Evolutionary conservation across 345 rosid species (phyloP).

Genomic region (Corchorus olitorius): DNA sequence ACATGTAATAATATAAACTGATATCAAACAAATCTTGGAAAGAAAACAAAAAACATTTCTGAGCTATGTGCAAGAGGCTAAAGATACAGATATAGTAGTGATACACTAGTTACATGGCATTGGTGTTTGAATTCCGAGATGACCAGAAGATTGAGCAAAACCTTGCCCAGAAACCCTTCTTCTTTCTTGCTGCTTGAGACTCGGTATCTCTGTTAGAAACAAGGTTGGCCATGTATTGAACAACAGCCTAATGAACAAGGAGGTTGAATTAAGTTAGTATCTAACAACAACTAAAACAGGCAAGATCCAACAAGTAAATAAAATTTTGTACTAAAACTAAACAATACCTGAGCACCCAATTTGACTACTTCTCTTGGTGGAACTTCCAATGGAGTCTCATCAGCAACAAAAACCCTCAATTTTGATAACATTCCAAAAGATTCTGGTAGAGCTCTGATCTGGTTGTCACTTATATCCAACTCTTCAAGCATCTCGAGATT

Average conservation of each 20-base stretch:
- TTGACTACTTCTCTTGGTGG: conserved; percentile 55
- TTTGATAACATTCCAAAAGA: conserved; percentile 54
- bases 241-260: conserved; percentile 47
- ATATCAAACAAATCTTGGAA: conserved; percentile 3
- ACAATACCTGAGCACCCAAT: conserved; percentile 62
- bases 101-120: conserved; percentile 5
- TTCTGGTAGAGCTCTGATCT: conserved; percentile 56
- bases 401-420: conserved; percentile 47
- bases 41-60: conserved; percentile 13
- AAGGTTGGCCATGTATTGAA: conserved; percentile 48
- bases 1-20: background rate
- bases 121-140: background rate
- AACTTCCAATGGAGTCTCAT: conserved; percentile 64
- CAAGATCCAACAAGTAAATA: background rate
- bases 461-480: conserved; percentile 67
- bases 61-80: conserved; percentile 3
- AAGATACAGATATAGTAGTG: background rate
- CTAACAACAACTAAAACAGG: background rate
- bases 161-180: conserved; percentile 37
- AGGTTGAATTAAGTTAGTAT: background rate
- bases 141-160: conserved; percentile 31
- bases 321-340: background rate
- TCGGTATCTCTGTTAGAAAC: conserved; percentile 33
- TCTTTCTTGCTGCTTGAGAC: conserved; percentile 29
- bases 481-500: conserved; percentile 75